phyloP scores from a whole-genome alignment of 352 stramenopile genomes.

The Phytophthora meadii region DNA sequence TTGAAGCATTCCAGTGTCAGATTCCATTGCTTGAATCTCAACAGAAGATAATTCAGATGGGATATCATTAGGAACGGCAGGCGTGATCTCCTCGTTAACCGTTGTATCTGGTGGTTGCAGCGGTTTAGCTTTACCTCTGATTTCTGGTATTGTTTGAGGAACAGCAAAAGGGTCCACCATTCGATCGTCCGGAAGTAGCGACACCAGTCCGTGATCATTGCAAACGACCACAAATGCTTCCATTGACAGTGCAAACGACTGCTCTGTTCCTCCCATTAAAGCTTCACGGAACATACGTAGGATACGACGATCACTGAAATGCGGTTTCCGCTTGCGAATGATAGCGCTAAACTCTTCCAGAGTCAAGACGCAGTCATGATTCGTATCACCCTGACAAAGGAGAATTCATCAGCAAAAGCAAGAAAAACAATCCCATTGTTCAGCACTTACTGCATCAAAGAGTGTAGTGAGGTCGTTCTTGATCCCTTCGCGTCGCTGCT shows the following conservation, averaged over 20 bases:
- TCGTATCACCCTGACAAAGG: conserved; percentile 60
- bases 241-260: conserved; percentile 81
- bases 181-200: conserved; percentile 65
- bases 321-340: conserved; percentile 55
- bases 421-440: too few species aligned
- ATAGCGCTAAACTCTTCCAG: conserved; percentile 76
- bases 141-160: background rate
- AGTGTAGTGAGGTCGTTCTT: conserved; percentile 55
- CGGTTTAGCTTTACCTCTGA: background rate
- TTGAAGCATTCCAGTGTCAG: too few species aligned
- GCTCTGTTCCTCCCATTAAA: conserved; percentile 62
- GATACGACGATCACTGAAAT: conserved; percentile 74
- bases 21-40: too few species aligned
- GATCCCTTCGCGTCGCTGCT: conserved; percentile 63
- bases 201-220: conserved; percentile 74
- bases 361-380: conserved; percentile 76
- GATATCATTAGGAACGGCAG: conserved; percentile 45
- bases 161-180: conserved; percentile 57
- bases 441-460: conserved; percentile 54
- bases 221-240: conserved; percentile 73
- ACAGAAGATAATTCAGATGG: too few species aligned
- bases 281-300: conserved; percentile 83
- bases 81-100: too few species aligned
- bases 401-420: background rate
- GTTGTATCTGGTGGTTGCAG: background rate